These are phyloP conservation scores for Gloeopeniophorella convolvens DNA, from an alignment of 768 basidiomycete genomes.

Conservation along the genomic window DNA sequence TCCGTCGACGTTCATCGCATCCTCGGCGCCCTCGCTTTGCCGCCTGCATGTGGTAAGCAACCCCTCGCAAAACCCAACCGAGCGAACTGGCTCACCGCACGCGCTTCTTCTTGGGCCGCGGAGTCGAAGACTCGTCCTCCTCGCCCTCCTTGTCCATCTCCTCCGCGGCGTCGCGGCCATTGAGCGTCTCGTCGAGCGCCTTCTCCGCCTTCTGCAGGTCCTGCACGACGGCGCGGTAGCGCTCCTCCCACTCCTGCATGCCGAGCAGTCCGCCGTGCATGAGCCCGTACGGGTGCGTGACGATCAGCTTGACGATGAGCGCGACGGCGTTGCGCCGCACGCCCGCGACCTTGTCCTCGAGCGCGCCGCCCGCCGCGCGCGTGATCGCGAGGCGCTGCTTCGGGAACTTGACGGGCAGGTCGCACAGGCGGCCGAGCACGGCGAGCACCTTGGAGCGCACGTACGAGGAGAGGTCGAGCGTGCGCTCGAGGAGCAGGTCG, in stretches of 20 bases:
- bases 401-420: slow-evolving; percentile 75
- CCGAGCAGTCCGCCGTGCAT: slow-evolving; percentile 80
- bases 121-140: slow-evolving; percentile 16
- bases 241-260: slow-evolving; percentile 62
- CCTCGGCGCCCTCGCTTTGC: slow-evolving; percentile 24
- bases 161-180: slow-evolving; percentile 28
- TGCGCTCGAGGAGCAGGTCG: slow-evolving; percentile 80
- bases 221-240: slow-evolving; percentile 54
- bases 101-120: slow-evolving; percentile 23
- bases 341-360: slow-evolving; percentile 85
- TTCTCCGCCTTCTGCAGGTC: slow-evolving; percentile 70
- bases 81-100: slow-evolving; percentile 25
- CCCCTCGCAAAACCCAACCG: background rate
- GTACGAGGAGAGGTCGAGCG: slow-evolving; percentile 82
- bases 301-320: slow-evolving; percentile 64
- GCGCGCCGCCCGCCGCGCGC: slow-evolving; percentile 63
- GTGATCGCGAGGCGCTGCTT: slow-evolving; percentile 77
- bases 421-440: slow-evolving; percentile 70
- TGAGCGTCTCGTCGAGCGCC: slow-evolving; percentile 55
- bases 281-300: slow-evolving; percentile 84
- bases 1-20: slow-evolving; percentile 55
- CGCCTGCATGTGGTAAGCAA: background rate
- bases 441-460: slow-evolving; percentile 85
- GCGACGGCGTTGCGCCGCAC: slow-evolving; percentile 83
- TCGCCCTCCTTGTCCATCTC: slow-evolving; percentile 23